Evolutionary conservation across 2,329 filamentous ascomycete species (phyloP), one percentile per base, ranked within the genome.

Genomic region (Lasiodiplodia sp.): DNA sequence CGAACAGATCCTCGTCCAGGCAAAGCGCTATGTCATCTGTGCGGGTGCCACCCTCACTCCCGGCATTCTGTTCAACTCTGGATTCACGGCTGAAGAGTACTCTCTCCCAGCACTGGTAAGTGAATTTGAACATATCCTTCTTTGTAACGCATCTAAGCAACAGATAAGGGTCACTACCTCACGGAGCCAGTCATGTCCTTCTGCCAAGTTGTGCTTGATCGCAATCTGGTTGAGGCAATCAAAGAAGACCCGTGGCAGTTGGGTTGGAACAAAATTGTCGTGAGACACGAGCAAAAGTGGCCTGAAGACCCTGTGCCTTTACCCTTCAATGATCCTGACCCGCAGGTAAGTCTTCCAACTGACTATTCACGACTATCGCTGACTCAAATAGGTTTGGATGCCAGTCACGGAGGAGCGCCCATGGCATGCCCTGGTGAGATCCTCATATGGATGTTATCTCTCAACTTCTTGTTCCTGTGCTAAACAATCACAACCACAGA

Each of bases 11-110:
- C 44, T 72, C 2, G 65, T 75, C 6, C 57, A 69, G 34, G 75
- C 75, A 16, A 71, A 72, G 38, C 72, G 71, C 18, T 75, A 72
- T 58, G 72, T 75, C 16, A 40, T 76, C 49, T 76, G 74, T 37
- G 75, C 69, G 23, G 75, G 74, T 2, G 70, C 74, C 7, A 67
- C 73, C 3, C 69, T 75, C 10, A 76, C 74, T 2, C 71, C 74
- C 14, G 74, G 74, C 14, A 75, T 76, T 31, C 49, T 74, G 34
- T 70, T 63, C 57, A 71, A 71, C 44, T 72, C 71, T 6, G 64
- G 67, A 12, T 70, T 71, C 55, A 16, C 16, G 40, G 40, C 40
- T 3, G 40, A 44, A 18, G 40, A 47, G 18, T n/a, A 66, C 8
- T 55, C 49, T 2, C 68, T 69, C 11, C 71, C 71, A 28, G 52